Evolutionary conservation across 202 grass and related monocot species (phyloP), one percentile per base, ranked within the genome.

Genomic region (Elaeis oleifera): DNA sequence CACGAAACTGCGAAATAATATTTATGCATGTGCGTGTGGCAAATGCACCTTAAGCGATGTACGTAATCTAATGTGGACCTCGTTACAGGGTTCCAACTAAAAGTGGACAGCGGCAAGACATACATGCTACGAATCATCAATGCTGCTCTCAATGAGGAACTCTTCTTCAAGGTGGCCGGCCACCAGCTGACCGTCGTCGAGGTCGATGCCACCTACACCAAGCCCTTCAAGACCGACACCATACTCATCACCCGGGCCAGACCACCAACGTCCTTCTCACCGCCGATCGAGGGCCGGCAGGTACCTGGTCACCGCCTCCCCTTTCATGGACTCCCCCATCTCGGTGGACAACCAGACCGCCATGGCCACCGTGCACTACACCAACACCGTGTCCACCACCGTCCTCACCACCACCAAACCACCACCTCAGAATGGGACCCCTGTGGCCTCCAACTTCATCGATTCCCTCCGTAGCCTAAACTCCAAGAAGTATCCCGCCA

Each of bases 111-210:
- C 56, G 78, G 84, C 29, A 92, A 79, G 72, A 88, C 71, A 14
- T 92, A 92, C 65, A 68, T 92, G 74, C 81, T 92, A 13, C 81
- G 89, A 18, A 84, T 92, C 76, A 78, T 94, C 81, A 94, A 94
- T 17, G 89, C 89, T 49, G 89, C 81, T 0, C 72, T 94, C 53
- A 94, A 94, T 54, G 89, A 94, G 13, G 78, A 94, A 17, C 71
- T 88, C 26, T 94, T 94, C 50, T 78, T 94, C 63, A 88, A 78
- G 75, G 68, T 94, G 48, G 84, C 89, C 0, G 75, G 78, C 20
- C 89, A 88, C 16, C 23, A 65, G 23, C 50, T 94, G 58, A 94
- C 75, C 0, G 64, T 92, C 18, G 84, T 92, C 18, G 89, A 87
- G 65, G 89, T 82, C 11, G 89, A 92, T 70, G 84, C 89, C 51